Evolutionary conservation across 2,329 filamentous ascomycete species (phyloP), one percentile per base, ranked within the genome.

Genomic region (Xylaria polymorpha): DNA sequence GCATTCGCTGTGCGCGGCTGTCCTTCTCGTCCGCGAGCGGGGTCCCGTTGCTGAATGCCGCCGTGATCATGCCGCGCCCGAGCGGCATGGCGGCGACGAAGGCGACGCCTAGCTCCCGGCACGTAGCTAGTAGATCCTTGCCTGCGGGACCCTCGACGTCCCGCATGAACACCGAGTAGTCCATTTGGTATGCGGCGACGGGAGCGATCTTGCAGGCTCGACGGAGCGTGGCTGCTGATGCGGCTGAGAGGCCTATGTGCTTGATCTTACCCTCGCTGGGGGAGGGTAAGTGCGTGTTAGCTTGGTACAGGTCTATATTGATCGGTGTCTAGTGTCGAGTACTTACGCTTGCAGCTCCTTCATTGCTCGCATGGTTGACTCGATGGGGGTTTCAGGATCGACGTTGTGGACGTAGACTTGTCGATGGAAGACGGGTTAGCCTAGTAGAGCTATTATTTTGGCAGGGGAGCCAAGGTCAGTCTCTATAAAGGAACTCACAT

Each of bases 61-160:
- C 51, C 2, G 56, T 66, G 18, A 87, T 70, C 43, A 86, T 71
- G 0, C 83, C 83, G 0, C 80, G 77, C 0, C 80, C 81, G 0
- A 84, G 74, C 0, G 83, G 83, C 7, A 77, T 79, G 51, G 83
- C 83, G 0, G 79, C 78, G 1, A 84, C 78, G n/a, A 84, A 70
- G 3, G 80, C 78, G 18, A 85, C 78, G 3, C 80, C 85, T 12
- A 87, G 81, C 71, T 86, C 84, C 2, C 84, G 81, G 64, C 81
- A 82, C 1, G 84, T 81, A 32, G 79, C 75, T 3, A 84, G 76
- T n/a, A 85, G 75, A 9, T 55, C 1, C 4, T 10, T 22, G 51
- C 51, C 51, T 3, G 18, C 32, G 18, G 51, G 51, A 6, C 51
- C 51, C 32, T 55, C 51, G n/a, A 39, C 5, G 1, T 39, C 51